phyloP scores from a whole-genome alignment of 805 yeast genomes.

The Huiozyma naganishii region DNA sequence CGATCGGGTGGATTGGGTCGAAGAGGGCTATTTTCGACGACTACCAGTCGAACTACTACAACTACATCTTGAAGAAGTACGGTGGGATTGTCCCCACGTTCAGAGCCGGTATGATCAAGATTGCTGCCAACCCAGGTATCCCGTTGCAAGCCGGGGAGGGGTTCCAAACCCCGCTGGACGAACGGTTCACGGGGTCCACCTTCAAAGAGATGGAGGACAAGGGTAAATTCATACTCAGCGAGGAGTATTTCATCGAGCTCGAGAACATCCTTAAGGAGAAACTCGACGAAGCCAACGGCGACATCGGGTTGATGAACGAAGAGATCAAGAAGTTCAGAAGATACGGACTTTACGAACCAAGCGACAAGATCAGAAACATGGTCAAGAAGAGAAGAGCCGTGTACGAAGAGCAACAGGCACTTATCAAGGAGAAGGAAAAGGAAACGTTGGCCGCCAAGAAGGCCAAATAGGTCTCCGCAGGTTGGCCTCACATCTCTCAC shows the following conservation, averaged over 20 bases:
- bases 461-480: not conserved
- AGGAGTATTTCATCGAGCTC: conserved; percentile 43
- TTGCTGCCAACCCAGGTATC: conserved; percentile 48
- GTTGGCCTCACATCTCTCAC: not conserved
- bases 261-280: conserved; percentile 36
- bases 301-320: conserved; percentile 29
- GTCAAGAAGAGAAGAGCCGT: conserved; percentile 21
- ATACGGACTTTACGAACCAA: conserved; percentile 48
- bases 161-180: conserved; percentile 45
- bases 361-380: conserved; percentile 25
- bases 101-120: conserved; percentile 55
- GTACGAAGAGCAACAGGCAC: conserved; percentile 9
- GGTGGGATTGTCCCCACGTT: conserved; percentile 76
- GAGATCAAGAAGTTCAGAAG: conserved; percentile 54
- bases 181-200: conserved; percentile 28
- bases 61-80: conserved; percentile 46
- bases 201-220: conserved; percentile 30
- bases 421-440: conserved; percentile 3
- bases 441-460: conserved; percentile 2
- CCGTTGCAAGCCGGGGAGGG: conserved; percentile 75
- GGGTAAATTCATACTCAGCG: conserved; percentile 41
- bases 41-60: conserved; percentile 61
- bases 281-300: conserved; percentile 26
- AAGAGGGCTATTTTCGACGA: conserved; percentile 60
- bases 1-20: conserved; percentile 92